Percentiles rank a stretch among this genome's conserved stretches.
phyloP scores from a whole-genome alignment of 768 basidiomycete genomes.

The Asterophora parasitica region DNA sequence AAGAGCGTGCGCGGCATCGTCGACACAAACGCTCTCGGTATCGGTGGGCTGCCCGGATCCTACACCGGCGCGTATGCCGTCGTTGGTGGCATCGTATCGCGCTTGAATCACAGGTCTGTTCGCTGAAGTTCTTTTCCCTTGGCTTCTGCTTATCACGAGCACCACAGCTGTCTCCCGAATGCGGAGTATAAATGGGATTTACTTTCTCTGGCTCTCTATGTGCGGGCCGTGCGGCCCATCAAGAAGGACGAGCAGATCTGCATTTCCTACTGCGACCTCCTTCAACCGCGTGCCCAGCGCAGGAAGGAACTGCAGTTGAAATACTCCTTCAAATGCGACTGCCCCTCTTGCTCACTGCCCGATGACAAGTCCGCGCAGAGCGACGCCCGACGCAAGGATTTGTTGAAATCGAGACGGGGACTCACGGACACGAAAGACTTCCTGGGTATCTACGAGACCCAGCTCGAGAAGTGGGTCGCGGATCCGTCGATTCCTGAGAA shows the following conservation, averaged over 20 bases:
- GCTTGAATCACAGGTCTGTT: no score
- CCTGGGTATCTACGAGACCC: conserved; percentile 3
- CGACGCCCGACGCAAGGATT: conserved; percentile 14
- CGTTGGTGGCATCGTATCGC: no score
- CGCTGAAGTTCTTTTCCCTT: no score
- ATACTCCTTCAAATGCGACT: conserved; percentile 17
- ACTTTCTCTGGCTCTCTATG: no score
- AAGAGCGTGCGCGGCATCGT: no score
- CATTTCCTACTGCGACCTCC: conserved; percentile 10
- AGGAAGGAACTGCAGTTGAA: conserved; percentile 3
- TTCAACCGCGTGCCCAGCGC: conserved; percentile 6
- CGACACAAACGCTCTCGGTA: no score
- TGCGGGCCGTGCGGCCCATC: conserved; percentile 17
- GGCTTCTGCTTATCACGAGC: no score
- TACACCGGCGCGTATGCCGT: no score
- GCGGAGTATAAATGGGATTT: no score
- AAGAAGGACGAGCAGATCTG: conserved; percentile 15
- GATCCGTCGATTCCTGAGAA: conserved; percentile 13
- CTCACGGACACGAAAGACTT: background rate
- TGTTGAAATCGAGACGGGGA: background rate
- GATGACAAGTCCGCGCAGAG: conserved; percentile 10
- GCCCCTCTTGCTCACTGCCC: conserved; percentile 13
- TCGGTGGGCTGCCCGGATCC: no score
- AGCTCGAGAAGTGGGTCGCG: conserved; percentile 10
- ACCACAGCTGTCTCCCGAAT: no score